A percentile compares a stretch with the other conserved stretches of the same genome.
Evolutionary conservation across 2,329 filamentous ascomycete species (phyloP).

Genomic region (Cladosporium sp.): DNA sequence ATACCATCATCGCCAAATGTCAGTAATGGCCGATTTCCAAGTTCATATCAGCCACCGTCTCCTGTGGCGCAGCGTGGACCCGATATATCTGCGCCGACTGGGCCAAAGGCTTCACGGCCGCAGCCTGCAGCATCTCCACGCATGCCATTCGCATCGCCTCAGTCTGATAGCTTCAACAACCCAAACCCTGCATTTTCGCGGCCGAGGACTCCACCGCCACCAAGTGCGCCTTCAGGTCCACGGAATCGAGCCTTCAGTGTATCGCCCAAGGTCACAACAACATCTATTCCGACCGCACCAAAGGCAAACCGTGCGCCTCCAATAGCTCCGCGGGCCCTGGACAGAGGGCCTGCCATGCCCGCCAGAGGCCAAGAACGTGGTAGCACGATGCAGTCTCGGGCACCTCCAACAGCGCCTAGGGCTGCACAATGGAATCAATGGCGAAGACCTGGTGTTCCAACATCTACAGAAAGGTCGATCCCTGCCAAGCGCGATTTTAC

Average conservation of each 20-base stretch:
- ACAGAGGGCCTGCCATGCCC: constrained; percentile 19
- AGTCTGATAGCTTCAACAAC: constrained; percentile 16
- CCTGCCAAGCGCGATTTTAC: constrained; percentile 44
- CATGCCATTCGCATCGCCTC: constrained; percentile 24
- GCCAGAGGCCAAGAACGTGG: constrained; percentile 13
- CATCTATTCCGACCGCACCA: constrained; percentile 33
- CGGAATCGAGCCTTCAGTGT: constrained; percentile 31
- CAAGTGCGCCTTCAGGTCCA: constrained; percentile 29
- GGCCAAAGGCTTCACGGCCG: constrained; percentile 26
- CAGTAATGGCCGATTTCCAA: constrained; percentile 16
- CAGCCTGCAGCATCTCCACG: constrained; percentile 24
- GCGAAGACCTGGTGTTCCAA: constrained; percentile 37
- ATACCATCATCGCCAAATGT: constrained; percentile 21
- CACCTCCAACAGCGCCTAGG: constrained; percentile 22
- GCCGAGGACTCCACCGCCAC: constrained; percentile 21
- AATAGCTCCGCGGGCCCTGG: constrained; percentile 20
- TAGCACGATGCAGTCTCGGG: constrained; percentile 16
- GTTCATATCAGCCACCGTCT: constrained; percentile 22
- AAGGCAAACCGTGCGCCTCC: constrained; percentile 31
- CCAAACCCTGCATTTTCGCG: neutral
- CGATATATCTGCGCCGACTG: constrained; percentile 29
- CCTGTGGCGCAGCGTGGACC: constrained; percentile 21
- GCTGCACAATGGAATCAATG: constrained; percentile 37
- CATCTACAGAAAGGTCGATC: constrained; percentile 23
- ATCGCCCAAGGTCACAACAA: constrained; percentile 30